A percentile compares a stretch with the other conserved stretches of the same genome.
Conservation (phyloP, 441 rosid genomes). For the Eruca vesicaria region DNA sequence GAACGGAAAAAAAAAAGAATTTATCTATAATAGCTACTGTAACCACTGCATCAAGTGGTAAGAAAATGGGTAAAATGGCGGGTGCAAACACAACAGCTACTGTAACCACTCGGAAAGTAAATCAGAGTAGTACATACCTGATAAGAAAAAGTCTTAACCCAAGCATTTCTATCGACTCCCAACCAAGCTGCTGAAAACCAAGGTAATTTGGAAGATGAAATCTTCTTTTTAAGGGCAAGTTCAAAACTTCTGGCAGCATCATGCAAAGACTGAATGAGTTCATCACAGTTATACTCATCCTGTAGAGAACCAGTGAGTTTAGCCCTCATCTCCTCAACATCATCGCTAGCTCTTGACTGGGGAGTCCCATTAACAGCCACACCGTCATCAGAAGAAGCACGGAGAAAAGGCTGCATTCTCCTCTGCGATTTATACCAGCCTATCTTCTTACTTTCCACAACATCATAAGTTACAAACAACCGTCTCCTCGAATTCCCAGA, state of each 20-base stretch:
- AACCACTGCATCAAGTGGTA: too few species aligned
- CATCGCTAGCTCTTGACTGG: conserved; percentile 44
- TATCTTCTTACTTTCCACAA: conserved; percentile 37
- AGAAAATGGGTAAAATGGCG: conserved; percentile 14
- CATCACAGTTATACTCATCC: conserved; percentile 67
- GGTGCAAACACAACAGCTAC: neutral
- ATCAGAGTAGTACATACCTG: conserved; percentile 48
- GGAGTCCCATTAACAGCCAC: conserved; percentile 71
- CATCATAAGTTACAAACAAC: conserved; percentile 38
- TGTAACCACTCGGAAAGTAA: neutral
- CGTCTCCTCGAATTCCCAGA: conserved; percentile 52
- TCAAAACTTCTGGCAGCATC: conserved; percentile 92
- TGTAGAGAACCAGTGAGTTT: conserved; percentile 69
- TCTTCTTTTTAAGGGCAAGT: conserved; percentile 69
- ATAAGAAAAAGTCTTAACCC: conserved; percentile 92
- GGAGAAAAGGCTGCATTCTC: conserved; percentile 35
- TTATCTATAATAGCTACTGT: conserved; percentile 5
- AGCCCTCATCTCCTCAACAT: conserved; percentile 74
- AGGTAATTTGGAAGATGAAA: conserved; percentile 53
- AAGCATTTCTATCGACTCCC: conserved; percentile 79
- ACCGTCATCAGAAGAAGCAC: conserved; percentile 79
- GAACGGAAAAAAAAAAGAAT: conserved; percentile 36
- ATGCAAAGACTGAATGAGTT: conserved; percentile 82
- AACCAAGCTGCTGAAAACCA: conserved; percentile 95
- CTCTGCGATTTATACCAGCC: conserved; percentile 42